Evolutionary conservation across 495 filamentous ascomycete species (phyloP), one percentile per base, ranked within the genome.

Genomic region (Hypoxylon fuscum): DNA sequence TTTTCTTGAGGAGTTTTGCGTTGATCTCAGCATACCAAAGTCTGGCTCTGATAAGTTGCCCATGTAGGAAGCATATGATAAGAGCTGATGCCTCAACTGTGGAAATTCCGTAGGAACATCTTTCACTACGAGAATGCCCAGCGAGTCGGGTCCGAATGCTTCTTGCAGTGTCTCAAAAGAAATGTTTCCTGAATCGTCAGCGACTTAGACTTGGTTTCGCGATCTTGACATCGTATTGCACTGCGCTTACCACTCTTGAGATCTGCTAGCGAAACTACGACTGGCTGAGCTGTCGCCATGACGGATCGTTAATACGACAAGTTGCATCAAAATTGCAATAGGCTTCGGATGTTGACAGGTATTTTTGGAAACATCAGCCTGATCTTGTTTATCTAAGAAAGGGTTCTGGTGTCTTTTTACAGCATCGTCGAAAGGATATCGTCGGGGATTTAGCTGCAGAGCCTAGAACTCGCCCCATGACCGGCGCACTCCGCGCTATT

Each of bases 81-180:
- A 83, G 18, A 96, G 80, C 40, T 85, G 82, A 41, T 83, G 81
- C 27, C 95, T 84, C 17, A 98, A 78, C 11, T 79, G 70, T 9
- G 75, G 69, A 66, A 95, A 99, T 55, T 87, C 78, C 3, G 77
- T 17, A 2, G 91, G 89, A 0, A 98, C 84, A 68, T 92, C 90
- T 72, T 88, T 91, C 14, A 99, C 94, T 9, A 98, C 77, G 35
- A 99, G 87, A 42, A 99, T 97, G 0, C 96, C 95, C 21, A 99
- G 76, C 0, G 96, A 98, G 2, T 88, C 84, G 1, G 95, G 92
- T 2, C 95, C 95, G 69, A 99, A 98, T 2, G 95, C 95, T 62
- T 89, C 83, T 60, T 90, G 88, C 10, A 99, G 82, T 0, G 84
- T 83, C 18, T 87, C 82, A 54, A 91, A 90, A 5, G 89, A 81